Conservation (phyloP, 1,284 basidiomycete species). For the Abortiporus biennis region DNA sequence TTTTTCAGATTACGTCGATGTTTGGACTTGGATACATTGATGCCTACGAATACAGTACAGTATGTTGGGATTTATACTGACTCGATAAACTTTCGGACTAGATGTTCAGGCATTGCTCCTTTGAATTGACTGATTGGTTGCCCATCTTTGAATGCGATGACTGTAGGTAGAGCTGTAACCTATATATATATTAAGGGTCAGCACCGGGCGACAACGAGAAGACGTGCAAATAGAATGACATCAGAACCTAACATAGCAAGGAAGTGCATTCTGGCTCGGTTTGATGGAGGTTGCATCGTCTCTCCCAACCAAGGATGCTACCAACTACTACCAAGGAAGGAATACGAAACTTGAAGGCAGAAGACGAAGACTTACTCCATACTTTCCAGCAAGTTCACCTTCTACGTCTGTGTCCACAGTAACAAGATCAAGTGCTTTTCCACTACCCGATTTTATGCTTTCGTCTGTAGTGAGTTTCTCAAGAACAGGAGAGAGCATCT, state of each 20-base stretch:
- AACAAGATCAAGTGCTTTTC: constrained; percentile 56
- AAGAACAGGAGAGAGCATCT: constrained; percentile 58
- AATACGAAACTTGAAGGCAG: background rate
- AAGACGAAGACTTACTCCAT: constrained; percentile 32
- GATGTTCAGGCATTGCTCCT: constrained; percentile 48
- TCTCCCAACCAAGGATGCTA: background rate
- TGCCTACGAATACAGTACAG: background rate
- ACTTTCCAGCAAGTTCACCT: constrained; percentile 39
- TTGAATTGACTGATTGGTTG: constrained; percentile 48
- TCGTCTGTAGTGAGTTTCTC: constrained; percentile 44
- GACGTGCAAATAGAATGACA: background rate
- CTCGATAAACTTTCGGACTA: constrained; percentile 45
- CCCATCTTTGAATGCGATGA: constrained; percentile 64
- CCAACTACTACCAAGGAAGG: background rate
- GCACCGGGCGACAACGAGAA: background rate
- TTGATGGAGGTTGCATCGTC: too few species aligned
- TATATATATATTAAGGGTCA: constrained; percentile 21
- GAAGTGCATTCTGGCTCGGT: too few species aligned
- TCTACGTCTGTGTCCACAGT: constrained; percentile 62
- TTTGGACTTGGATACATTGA: background rate
- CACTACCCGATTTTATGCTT: constrained; percentile 42
- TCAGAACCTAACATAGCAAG: too few species aligned
- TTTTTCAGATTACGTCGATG: too few species aligned
- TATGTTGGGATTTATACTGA: constrained; percentile 27
- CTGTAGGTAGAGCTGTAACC: constrained; percentile 66